These are phyloP conservation scores for Candida smagusa DNA, from an alignment of 1,139 yeast species.

Conservation along the genomic window DNA sequence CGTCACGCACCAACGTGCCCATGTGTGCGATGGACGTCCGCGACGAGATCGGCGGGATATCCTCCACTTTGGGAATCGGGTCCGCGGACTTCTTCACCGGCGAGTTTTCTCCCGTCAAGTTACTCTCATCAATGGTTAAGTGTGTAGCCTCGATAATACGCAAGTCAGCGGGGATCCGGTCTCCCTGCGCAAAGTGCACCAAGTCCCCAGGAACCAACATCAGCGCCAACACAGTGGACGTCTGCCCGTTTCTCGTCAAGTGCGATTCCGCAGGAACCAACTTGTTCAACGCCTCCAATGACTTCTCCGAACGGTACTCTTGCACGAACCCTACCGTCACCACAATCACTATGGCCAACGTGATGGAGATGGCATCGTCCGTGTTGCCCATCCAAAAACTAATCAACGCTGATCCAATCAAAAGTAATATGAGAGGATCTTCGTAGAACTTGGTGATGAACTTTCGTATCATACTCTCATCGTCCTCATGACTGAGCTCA, in stretches of 20 bases:
- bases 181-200: conserved; percentile 86
- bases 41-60: conserved; percentile 53
- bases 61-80: conserved; percentile 23
- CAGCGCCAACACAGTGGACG: conserved; percentile 78
- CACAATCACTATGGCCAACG: conserved; percentile 83
- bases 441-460: conserved; percentile 78
- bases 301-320: conserved; percentile 91
- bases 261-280: conserved; percentile 94
- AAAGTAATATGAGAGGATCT: conserved; percentile 81
- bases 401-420: conserved; percentile 83
- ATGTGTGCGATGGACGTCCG: conserved; percentile 80
- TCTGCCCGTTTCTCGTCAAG: conserved; percentile 73
- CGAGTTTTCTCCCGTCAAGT: conserved; percentile 88
- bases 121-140: conserved; percentile 83
- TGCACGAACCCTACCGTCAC: conserved; percentile 96
- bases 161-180: conserved; percentile 91
- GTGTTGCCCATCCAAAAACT: conserved; percentile 88
- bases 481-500: conserved; percentile 71
- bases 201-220: conserved; percentile 92
- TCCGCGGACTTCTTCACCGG: conserved; percentile 67
- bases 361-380: conserved; percentile 88
- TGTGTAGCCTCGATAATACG: conserved; percentile 76
- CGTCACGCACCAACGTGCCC: conserved; percentile 96
- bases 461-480: conserved; percentile 65
- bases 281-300: conserved; percentile 84